Evolutionary conservation across 306 rosid species (phyloP).

Genomic region (Sphenostylis stenocarpa): DNA sequence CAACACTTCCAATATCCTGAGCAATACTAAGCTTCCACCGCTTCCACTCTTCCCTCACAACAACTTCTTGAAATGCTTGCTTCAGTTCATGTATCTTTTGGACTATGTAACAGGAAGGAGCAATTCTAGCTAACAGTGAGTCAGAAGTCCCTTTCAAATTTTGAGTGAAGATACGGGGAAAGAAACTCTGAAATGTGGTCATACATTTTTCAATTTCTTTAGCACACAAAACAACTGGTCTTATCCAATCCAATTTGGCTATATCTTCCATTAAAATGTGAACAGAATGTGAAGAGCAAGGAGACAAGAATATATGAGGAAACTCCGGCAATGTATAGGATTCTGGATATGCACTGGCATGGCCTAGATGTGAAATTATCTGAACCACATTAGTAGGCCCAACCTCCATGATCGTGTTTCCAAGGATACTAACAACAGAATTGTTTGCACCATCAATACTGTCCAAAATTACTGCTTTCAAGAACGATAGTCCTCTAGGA

Average conservation of each 20-base stretch:
- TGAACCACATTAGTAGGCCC: conserved; percentile 57
- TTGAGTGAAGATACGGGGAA: conserved; percentile 33
- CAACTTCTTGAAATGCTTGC: conserved; percentile 40
- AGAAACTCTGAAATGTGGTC: conserved; percentile 37
- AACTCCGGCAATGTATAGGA: conserved; percentile 43
- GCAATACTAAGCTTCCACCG: conserved; percentile 46
- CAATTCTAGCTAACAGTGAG: conserved; percentile 36
- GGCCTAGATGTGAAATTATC: conserved; percentile 49
- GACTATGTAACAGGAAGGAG: conserved; percentile 46
- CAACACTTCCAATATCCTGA: conserved; percentile 40
- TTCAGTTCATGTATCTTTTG: conserved; percentile 47
- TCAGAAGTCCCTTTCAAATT: conserved; percentile 37
- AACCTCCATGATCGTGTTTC: conserved; percentile 40
- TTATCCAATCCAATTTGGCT: conserved; percentile 49
- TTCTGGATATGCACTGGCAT: conserved; percentile 36
- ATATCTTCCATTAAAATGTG: conserved; percentile 56
- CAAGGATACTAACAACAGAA: conserved; percentile 39
- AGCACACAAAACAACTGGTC: conserved; percentile 47
- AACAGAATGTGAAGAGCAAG: conserved; percentile 51
- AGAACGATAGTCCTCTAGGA: conserved; percentile 54
- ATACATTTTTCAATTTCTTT: conserved; percentile 54
- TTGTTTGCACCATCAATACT: conserved; percentile 35
- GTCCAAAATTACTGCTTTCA: conserved; percentile 44
- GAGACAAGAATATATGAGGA: conserved; percentile 56
- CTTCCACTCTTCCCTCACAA: conserved; percentile 35